Base-by-base conservation (phyloP, 129 eudicot species). In the Heracleum sosnowskyi region DNA sequence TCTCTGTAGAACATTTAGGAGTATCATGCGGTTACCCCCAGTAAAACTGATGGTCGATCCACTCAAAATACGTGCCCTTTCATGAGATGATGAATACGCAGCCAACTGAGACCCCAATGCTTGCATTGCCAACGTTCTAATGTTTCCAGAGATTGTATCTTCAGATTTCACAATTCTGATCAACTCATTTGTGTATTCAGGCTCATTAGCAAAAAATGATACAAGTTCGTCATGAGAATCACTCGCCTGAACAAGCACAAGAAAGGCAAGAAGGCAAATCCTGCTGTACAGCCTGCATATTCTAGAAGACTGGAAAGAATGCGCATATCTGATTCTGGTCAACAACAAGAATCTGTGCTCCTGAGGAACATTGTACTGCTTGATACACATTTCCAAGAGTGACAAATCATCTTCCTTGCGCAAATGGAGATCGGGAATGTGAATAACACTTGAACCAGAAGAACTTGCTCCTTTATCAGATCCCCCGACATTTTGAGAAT, bases 11-110 rank as follows among this genome's bases (percentile, higher is more conserved):
- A 96, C 97, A 76, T 92, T 96, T 63, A 92, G 86, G 36, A 96
- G 96, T 57, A 96, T 90, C 95, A 84, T 90, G 37, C 97, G 95
- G 73, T 96, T 96, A 5, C 91, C 97, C 29, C 97, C 97, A 39
- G 96, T 87, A 91, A 94, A 88, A 75, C 95, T 95, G 41, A 95
- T 90, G 87, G 90, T 95, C 36, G 98, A 95, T 71, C 97, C 98
- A 80, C 96, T 91, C 77, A 95, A 86, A 70, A 88, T 87, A 2
- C 98, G 87, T 66, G 97, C 97, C 83, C 98, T 80, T 33, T 95
- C 98, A 87, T 91, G 97, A 83, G 99, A 96, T 57, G 99, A 89
- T 57, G 97, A 83, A 87, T 90, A 92, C 80, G 97, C 97, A 81
- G 97, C 99, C 75, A 92, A 85, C 70, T 90, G 99, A 71, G 99